phyloP scores from a whole-genome alignment of 148 eudicot species.

The Hydrangea macrophylla region DNA sequence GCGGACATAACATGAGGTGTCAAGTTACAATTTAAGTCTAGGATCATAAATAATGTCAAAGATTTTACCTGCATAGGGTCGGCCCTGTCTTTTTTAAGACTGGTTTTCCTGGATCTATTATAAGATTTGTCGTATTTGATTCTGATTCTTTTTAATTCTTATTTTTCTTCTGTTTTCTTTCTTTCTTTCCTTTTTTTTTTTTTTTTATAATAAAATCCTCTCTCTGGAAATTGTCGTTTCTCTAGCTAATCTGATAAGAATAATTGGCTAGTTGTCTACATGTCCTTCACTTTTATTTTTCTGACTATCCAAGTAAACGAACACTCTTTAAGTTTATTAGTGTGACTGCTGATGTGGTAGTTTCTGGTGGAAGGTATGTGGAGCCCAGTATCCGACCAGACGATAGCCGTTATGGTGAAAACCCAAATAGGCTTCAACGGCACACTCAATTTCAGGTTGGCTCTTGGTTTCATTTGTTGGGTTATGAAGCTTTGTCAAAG shows the following conservation, averaged over 20 bases:
- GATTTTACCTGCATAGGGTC: not conserved
- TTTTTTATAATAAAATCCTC: too few species aligned
- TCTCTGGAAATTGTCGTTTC: not conserved
- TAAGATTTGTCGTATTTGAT: not conserved
- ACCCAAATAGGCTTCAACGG: conserved; percentile 98
- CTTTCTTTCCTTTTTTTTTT: not conserved
- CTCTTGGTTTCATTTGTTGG: not conserved
- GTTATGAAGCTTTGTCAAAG: not conserved
- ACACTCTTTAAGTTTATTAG: conserved; percentile 11
- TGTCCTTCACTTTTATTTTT: conserved; percentile 4
- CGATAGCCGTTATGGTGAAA: conserved; percentile 99
- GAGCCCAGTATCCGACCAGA: conserved; percentile 99
- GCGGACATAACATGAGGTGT: not conserved
- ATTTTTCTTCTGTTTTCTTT: not conserved
- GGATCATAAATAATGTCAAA: not conserved
- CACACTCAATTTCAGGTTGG: conserved; percentile 98
- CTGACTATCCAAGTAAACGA: not conserved
- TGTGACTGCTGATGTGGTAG: conserved; percentile 17
- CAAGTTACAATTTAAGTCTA: too few species aligned
- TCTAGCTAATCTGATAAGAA: not conserved
- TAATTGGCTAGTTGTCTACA: not conserved
- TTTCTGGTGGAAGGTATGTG: conserved; percentile 65
- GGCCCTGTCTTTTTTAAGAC: not conserved
- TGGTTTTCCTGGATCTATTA: not conserved
- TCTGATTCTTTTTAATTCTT: not conserved